Evolutionary conservation across 2,329 filamentous ascomycete species (phyloP).

Genomic region (Teratosphaeria nubilosa): DNA sequence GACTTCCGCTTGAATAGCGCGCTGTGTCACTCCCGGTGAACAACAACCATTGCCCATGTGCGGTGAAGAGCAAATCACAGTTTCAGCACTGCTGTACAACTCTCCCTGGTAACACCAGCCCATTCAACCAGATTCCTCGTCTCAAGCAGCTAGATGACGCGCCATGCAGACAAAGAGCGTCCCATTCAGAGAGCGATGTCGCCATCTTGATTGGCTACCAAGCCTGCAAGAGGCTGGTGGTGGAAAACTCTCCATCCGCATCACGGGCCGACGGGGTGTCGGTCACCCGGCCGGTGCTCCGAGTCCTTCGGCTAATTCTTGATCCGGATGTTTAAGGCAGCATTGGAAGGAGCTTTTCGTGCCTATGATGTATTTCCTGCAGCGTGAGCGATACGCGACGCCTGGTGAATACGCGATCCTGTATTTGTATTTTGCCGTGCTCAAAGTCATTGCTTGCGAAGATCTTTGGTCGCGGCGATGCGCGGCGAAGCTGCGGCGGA

Average conservation of each 20-base stretch:
- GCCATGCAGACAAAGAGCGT: too few relatives aligned
- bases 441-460: neutral
- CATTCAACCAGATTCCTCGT: too few relatives aligned
- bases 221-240: neutral
- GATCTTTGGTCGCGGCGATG: neutral
- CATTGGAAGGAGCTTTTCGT: neutral
- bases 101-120: too few relatives aligned
- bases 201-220: neutral
- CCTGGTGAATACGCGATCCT: neutral
- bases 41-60: too few relatives aligned
- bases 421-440: neutral
- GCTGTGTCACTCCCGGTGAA: too few relatives aligned
- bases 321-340: too few relatives aligned
- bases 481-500: neutral
- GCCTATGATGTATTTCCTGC: neutral
- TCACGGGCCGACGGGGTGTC: neutral
- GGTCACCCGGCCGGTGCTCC: neutral
- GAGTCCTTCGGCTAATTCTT: neutral
- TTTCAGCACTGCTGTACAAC: too few relatives aligned
- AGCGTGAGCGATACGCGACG: neutral
- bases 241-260: neutral
- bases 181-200: too few relatives aligned
- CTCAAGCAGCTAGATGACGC: too few relatives aligned
- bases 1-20: too few relatives aligned
- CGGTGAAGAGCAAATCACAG: too few relatives aligned